phyloP scores from a whole-genome alignment of 2,329 filamentous ascomycete species.

The Diplocarpon rosae region DNA sequence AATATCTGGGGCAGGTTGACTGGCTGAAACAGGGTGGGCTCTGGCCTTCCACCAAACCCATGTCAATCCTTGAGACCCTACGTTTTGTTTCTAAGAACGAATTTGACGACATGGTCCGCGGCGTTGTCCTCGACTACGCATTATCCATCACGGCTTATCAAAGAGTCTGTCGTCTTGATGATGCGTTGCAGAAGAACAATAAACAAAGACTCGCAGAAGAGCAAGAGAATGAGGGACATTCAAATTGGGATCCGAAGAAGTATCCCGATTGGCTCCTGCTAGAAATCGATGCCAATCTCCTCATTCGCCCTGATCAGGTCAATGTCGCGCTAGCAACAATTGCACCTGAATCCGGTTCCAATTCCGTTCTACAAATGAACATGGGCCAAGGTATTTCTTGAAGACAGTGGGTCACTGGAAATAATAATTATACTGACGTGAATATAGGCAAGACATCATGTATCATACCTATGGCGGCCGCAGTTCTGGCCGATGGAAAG shows the following conservation, averaged over 20 bases:
- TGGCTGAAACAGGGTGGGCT: conserved; percentile 33
- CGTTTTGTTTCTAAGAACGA: conserved; percentile 24
- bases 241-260: conserved; percentile 27
- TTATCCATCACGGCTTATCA: conserved; percentile 33
- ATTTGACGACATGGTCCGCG: conserved; percentile 29
- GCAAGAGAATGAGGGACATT: conserved; percentile 31
- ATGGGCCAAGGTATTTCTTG: conserved; percentile 35
- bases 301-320: conserved; percentile 51
- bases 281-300: conserved; percentile 53
- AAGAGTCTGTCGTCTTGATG: conserved; percentile 32
- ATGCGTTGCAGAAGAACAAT: conserved; percentile 29
- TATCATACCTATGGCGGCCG: conserved; percentile 42
- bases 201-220: conserved; percentile 22
- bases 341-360: conserved; percentile 36
- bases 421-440: too few species aligned
- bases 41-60: conserved; percentile 32
- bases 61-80: conserved; percentile 34
- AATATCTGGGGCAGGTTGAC: background rate
- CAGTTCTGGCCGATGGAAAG: conserved; percentile 33
- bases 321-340: conserved; percentile 52
- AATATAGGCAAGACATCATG: conserved; percentile 41
- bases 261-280: conserved; percentile 54
- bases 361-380: conserved; percentile 54
- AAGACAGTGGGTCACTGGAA: too few species aligned
- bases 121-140: conserved; percentile 31